Evolutionary conservation across 495 filamentous ascomycete genomes (phyloP).

Genomic region (Talaromyces borbonicus): DNA sequence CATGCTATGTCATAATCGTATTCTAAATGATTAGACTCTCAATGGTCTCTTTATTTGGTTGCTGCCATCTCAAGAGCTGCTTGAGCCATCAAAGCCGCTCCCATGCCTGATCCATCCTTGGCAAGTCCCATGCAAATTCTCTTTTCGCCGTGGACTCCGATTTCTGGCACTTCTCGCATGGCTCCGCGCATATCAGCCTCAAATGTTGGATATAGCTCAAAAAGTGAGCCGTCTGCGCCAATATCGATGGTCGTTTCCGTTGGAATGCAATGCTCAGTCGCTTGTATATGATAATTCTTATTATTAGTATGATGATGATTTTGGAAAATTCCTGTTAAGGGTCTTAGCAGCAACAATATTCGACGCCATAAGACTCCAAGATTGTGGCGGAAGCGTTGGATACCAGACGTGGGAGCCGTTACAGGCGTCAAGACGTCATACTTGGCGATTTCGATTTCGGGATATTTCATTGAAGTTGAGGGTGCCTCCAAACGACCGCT

Average conservation of each 20-base stretch:
- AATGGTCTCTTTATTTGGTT: neutral
- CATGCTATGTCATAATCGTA: too few relatives aligned
- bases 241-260: slow-evolving; percentile 53
- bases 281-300: too few relatives aligned
- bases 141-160: slow-evolving; percentile 22
- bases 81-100: slow-evolving; percentile 27
- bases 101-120: slow-evolving; percentile 32
- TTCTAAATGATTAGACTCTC: neutral
- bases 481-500: slow-evolving; percentile 8
- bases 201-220: slow-evolving; percentile 64
- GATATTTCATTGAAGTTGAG: neutral
- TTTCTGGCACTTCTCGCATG: slow-evolving; percentile 19
- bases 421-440: neutral
- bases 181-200: slow-evolving; percentile 24
- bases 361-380: slow-evolving; percentile 2
- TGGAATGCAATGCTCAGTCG: slow-evolving; percentile 3
- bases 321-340: neutral
- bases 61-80: slow-evolving; percentile 8
- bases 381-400: neutral
- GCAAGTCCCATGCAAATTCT: slow-evolving; percentile 24
- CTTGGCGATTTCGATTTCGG: neutral
- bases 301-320: neutral
- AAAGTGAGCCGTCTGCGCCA: slow-evolving; percentile 80
- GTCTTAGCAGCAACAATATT: neutral
- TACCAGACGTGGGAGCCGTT: neutral